A percentile compares a stretch with the other conserved stretches of the same genome.
Evolutionary conservation across 208 protist genomes (phyloP).

Genomic region (Acanthamoeba sp.): DNA sequence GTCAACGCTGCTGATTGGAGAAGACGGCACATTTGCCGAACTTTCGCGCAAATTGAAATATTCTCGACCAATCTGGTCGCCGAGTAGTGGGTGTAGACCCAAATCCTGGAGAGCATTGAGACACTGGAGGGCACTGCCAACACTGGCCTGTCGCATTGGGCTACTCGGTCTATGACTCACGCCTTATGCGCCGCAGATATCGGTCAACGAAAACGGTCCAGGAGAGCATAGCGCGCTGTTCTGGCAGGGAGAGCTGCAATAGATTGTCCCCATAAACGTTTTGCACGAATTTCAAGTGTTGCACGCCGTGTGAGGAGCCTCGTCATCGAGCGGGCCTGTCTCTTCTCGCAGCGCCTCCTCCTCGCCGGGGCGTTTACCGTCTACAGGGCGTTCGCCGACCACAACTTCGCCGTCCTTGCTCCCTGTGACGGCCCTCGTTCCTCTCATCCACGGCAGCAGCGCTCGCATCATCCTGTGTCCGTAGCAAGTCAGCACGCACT

Average conservation of each 20-base stretch:
- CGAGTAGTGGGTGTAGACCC: too few relatives aligned
- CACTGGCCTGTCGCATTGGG: too few relatives aligned
- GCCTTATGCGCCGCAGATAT: too few relatives aligned
- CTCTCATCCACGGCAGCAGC: not conserved
- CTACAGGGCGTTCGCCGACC: not conserved
- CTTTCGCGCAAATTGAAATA: not conserved
- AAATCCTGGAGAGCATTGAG: too few relatives aligned
- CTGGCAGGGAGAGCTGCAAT: too few relatives aligned
- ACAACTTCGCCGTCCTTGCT: slow-evolving; percentile 8
- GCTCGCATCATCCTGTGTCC: not conserved
- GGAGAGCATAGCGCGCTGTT: too few relatives aligned
- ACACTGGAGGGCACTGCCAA: too few relatives aligned
- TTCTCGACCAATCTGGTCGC: slow-evolving; percentile 8
- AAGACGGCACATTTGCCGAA: not conserved
- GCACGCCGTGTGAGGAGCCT: too few relatives aligned
- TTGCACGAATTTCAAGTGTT: too few relatives aligned
- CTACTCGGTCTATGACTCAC: too few relatives aligned
- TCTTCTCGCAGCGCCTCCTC: not conserved
- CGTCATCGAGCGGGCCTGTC: not conserved
- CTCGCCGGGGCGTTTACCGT: not conserved
- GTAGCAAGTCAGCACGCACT: not conserved
- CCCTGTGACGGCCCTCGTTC: not conserved
- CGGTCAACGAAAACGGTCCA: too few relatives aligned
- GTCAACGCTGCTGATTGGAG: not conserved
- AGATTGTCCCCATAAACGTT: too few relatives aligned